Evolutionary conservation across 345 rosid genomes (phyloP).

Genomic region (Citrus trifoliata): DNA sequence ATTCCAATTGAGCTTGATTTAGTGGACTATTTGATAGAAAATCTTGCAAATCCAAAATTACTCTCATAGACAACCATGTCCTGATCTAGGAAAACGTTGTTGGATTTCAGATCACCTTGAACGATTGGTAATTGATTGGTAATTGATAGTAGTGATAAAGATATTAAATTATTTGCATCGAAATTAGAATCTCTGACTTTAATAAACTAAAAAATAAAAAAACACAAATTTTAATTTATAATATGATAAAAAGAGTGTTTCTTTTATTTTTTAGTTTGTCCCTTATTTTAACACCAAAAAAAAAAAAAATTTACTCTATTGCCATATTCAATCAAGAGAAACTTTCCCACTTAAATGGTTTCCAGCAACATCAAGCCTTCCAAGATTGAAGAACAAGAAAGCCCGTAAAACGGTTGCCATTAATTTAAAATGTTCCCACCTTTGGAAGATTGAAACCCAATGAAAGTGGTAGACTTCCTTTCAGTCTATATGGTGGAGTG

Average conservation of each 20-base stretch:
- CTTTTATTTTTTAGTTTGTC: too few relatives aligned
- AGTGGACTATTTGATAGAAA: neutral
- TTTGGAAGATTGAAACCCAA: neutral
- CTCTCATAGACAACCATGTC: neutral
- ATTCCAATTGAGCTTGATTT: neutral
- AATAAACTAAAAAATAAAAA: too few relatives aligned
- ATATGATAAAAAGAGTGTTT: too few relatives aligned
- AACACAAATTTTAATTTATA: too few relatives aligned
- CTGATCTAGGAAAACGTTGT: neutral
- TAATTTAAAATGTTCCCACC: too few relatives aligned
- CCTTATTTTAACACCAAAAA: too few relatives aligned
- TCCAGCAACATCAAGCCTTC: fast-evolving
- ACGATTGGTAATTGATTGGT: too few relatives aligned
- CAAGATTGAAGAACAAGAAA: conserved; percentile 14
- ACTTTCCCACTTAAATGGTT: neutral
- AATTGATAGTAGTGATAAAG: too few relatives aligned
- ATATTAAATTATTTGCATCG: neutral
- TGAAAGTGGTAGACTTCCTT: neutral
- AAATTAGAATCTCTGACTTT: neutral
- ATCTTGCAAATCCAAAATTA: neutral
- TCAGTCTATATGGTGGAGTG: neutral
- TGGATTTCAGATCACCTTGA: too few relatives aligned
- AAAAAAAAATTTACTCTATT: too few relatives aligned
- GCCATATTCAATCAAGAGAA: neutral
- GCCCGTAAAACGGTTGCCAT: conserved; percentile 10